A percentile compares a stretch with the other conserved stretches of the same genome.
These are phyloP conservation scores for Neofusicoccum kwambonambiense DNA, from an alignment of 2,329 filamentous ascomycete species.

Conservation along the genomic window DNA sequence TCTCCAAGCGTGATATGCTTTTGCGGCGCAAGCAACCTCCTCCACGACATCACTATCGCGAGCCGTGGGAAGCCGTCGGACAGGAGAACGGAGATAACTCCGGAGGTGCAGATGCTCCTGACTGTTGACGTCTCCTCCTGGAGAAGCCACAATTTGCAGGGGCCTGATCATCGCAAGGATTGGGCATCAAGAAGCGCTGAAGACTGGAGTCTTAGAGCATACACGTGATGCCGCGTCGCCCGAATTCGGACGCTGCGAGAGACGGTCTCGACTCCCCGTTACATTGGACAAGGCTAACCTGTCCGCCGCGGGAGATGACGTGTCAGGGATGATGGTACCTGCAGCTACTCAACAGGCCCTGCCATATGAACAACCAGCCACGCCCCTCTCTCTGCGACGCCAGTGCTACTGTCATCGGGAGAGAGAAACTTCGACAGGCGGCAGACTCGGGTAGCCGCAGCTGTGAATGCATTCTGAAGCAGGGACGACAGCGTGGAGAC, in stretches of 20 bases:
- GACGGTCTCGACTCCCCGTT: not conserved
- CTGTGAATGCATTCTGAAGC: no score
- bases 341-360: no score
- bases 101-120: not conserved
- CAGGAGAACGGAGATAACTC: not conserved
- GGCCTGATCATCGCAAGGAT: slow-evolving; percentile 12
- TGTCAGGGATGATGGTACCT: not conserved
- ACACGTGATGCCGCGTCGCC: not conserved
- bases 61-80: no score
- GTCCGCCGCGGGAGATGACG: not conserved
- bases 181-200: not conserved
- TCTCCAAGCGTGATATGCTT: not conserved
- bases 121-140: not conserved
- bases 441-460: no score
- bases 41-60: no score
- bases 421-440: no score
- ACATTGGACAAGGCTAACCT: not conserved
- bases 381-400: no score
- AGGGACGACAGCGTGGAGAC: no score
- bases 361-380: no score
- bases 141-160: not conserved
- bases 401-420: no score
- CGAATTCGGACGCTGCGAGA: not conserved
- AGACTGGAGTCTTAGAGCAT: not conserved
- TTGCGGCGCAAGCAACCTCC: not conserved